Conservation (phyloP, 108 stramenopile species). For the Seminavis robusta region DNA sequence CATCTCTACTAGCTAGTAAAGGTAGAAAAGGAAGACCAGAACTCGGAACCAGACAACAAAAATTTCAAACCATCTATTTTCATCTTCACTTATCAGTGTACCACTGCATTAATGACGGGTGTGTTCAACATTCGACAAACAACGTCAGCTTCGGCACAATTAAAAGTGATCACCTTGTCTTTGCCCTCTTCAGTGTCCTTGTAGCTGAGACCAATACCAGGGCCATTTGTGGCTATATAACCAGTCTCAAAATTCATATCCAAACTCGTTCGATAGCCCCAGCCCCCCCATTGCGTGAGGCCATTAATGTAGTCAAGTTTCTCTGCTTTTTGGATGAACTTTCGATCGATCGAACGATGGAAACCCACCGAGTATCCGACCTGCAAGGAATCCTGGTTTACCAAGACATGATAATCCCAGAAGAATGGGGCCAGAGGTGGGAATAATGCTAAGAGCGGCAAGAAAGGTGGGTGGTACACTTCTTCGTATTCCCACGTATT, state of each 20-base stretch:
- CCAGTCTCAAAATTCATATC: conserved; percentile 15
- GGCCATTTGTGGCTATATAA: conserved; percentile 15
- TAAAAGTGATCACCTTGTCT: no score
- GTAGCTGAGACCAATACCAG: conserved; percentile 5
- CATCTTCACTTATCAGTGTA: no score
- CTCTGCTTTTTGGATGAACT: not conserved
- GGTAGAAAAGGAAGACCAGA: no score
- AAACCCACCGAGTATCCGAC: conserved; percentile 18
- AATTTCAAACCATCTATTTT: no score
- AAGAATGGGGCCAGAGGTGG: conserved; percentile 10
- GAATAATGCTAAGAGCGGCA: conserved; percentile 3
- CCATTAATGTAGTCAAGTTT: conserved; percentile 7
- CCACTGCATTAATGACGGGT: no score
- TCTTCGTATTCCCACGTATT: conserved; percentile 12
- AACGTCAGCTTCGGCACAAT: no score
- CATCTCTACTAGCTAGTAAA: no score
- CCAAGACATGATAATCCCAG: conserved; percentile 17
- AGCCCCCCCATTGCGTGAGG: conserved; percentile 21
- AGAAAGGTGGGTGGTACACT: conserved; percentile 10
- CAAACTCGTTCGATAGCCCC: conserved; percentile 14
- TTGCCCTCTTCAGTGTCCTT: not conserved
- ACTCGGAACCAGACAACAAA: no score
- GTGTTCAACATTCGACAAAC: no score
- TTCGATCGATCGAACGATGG: no score
- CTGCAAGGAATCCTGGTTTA: conserved; percentile 1